Conservation (phyloP, 306 rosid species). For the Citrullus colocynthis region DNA sequence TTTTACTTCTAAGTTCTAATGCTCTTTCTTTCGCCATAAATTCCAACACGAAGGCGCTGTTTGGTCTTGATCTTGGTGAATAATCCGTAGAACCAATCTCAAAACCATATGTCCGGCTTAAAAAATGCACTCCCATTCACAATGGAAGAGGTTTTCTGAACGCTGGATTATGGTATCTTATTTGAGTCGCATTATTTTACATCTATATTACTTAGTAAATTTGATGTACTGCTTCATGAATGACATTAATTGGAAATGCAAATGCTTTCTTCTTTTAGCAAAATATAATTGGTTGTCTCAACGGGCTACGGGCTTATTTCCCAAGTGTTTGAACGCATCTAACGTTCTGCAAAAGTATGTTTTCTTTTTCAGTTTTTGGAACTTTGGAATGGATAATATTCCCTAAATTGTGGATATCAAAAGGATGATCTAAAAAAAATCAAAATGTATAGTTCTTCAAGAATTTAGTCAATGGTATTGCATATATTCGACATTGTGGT, state of each 20-base stretch:
- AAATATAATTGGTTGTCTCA: background rate
- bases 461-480: no score
- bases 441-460: no score
- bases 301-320: background rate
- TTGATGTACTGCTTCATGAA: background rate
- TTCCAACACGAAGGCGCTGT: background rate
- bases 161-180: background rate
- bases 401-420: no score
- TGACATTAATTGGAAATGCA: background rate
- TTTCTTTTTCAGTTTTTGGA: no score
- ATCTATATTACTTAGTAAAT: background rate
- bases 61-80: background rate
- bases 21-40: background rate
- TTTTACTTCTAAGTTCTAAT: background rate
- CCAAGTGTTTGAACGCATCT: background rate
- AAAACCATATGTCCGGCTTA: background rate
- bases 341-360: no score
- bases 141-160: background rate
- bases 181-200: background rate
- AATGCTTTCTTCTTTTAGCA: background rate
- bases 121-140: background rate
- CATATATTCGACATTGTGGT: no score
- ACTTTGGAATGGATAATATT: no score
- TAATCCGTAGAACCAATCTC: background rate
- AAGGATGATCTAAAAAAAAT: no score